Percentiles rank a stretch among this genome's conserved stretches.
Evolutionary conservation across 106 monocot genomes (phyloP).

Genomic region (Dactylorhiza incarnata): DNA sequence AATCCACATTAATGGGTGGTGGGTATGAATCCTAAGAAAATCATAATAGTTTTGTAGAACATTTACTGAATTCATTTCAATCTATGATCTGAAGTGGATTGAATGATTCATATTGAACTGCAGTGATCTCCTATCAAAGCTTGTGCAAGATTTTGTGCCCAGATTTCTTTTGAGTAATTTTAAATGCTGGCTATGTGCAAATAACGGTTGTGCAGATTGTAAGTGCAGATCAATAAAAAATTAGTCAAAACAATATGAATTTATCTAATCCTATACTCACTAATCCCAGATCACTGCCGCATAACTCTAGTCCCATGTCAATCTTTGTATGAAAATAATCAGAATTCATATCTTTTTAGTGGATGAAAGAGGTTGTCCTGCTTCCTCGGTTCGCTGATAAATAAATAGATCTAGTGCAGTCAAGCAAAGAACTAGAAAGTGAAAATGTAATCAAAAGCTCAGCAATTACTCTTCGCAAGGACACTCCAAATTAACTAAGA

Average conservation of each 20-base stretch:
- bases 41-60: too few species aligned
- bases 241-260: neutral
- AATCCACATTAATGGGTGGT: too few species aligned
- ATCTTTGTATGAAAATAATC: neutral
- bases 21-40: too few species aligned
- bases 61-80: too few species aligned
- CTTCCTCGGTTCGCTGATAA: neutral
- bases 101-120: too few species aligned
- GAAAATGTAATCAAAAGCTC: slow-evolving; percentile 4
- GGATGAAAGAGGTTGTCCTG: neutral
- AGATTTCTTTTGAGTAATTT: too few species aligned
- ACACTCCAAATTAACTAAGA: neutral
- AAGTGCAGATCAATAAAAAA: too few species aligned
- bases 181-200: too few species aligned
- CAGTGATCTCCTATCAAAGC: too few species aligned
- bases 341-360: neutral
- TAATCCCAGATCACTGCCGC: neutral
- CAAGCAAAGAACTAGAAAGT: neutral
- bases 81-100: too few species aligned
- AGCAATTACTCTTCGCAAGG: neutral
- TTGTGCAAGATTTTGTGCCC: too few species aligned
- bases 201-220: too few species aligned
- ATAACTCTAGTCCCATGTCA: neutral
- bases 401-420: neutral
- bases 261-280: neutral